phyloP scores from a whole-genome alignment of 495 filamentous ascomycete genomes.

The Tuber borchii region DNA sequence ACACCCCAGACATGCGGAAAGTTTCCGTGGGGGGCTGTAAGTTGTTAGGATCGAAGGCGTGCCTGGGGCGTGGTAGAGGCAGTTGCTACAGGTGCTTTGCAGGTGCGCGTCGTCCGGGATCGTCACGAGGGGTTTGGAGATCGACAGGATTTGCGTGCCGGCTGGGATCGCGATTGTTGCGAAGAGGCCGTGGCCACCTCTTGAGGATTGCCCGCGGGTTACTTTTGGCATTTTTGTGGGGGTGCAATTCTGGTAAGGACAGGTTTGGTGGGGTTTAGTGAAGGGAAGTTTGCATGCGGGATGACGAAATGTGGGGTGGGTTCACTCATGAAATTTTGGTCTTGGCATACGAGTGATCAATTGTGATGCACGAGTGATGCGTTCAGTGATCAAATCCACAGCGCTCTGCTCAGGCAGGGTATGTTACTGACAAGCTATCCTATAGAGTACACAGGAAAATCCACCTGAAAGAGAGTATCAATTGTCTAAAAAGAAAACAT shows the following conservation, averaged over 20 bases:
- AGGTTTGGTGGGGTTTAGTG: not conserved
- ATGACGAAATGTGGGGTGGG: not conserved
- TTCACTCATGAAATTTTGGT: not conserved
- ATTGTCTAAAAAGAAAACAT: slow-evolving; percentile 3
- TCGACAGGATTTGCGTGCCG: slow-evolving; percentile 19
- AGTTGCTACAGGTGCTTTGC: slow-evolving; percentile 30
- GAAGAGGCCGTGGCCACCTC: slow-evolving; percentile 38
- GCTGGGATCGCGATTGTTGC: slow-evolving; percentile 23
- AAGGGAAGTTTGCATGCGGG: not conserved
- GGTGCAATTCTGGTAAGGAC: not conserved
- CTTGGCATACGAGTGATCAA: not conserved
- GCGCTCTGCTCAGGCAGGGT: not conserved
- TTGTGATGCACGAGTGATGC: not conserved
- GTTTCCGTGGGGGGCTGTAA: not conserved
- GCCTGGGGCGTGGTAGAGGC: not conserved
- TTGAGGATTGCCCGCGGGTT: slow-evolving; percentile 22
- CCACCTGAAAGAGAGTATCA: slow-evolving; percentile 1
- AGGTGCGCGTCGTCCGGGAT: slow-evolving; percentile 37
- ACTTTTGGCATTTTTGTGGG: not conserved
- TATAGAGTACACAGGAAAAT: not conserved
- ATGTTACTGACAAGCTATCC: not conserved
- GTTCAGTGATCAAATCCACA: not conserved
- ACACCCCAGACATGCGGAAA: slow-evolving; percentile 53
- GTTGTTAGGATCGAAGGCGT: not conserved
- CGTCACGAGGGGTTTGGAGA: slow-evolving; percentile 30